Evolutionary conservation across 257 asterid species (phyloP).

Genomic region (Solanum verrucosum): DNA sequence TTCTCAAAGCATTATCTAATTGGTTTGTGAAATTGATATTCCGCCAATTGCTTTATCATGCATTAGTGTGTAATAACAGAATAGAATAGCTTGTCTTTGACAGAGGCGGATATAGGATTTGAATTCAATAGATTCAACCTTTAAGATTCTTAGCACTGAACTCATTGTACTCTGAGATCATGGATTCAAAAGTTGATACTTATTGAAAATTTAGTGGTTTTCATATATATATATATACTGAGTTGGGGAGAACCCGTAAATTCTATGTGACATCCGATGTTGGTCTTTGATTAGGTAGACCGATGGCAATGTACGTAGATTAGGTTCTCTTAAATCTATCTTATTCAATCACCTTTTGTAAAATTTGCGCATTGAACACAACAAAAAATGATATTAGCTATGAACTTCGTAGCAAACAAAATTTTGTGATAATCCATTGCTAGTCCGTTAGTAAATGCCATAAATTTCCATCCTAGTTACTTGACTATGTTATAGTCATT

Average conservation of each 20-base stretch:
- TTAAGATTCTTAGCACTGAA: background rate
- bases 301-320: background rate
- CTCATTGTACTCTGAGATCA: background rate
- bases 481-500: background rate
- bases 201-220: background rate
- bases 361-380: background rate
- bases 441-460: background rate
- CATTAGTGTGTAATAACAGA: background rate
- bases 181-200: background rate
- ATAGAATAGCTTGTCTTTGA: background rate
- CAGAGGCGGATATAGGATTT: background rate
- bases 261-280: background rate
- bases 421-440: background rate
- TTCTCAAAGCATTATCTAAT: background rate
- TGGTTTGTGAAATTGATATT: background rate
- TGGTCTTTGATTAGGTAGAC: background rate
- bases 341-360: background rate
- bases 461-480: background rate
- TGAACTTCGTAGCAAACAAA: background rate
- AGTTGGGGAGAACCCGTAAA: background rate
- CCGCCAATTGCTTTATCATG: background rate
- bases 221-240: background rate
- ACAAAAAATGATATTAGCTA: background rate
- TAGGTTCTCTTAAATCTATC: background rate
- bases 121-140: background rate